These are phyloP conservation scores for Ambrosia artemisiifolia DNA, from an alignment of 129 eudicot genomes.

Conservation along the genomic window DNA sequence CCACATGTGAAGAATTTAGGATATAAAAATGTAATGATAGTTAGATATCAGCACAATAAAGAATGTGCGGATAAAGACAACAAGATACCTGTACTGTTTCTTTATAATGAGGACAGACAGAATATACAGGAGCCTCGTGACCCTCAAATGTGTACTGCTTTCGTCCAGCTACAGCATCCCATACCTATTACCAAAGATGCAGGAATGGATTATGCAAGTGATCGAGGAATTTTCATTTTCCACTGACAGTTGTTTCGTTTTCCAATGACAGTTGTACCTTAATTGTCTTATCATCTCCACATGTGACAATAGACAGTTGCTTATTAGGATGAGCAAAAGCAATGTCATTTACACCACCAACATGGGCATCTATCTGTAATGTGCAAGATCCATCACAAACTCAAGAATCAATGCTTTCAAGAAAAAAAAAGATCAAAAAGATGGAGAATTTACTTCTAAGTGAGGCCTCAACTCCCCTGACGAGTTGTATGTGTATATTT, in stretches of 20 bases:
- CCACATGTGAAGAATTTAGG: not conserved
- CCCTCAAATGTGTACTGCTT: constrained; percentile 75
- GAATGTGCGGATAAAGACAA: not conserved
- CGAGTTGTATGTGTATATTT: constrained; percentile 66
- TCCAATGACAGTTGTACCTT: constrained; percentile 43
- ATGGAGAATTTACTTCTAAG: constrained; percentile 54
- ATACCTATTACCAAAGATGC: constrained; percentile 48
- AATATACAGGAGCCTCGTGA: constrained; percentile 90
- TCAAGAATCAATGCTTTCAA: not conserved
- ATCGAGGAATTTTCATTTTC: not conserved
- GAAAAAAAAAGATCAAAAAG: not conserved
- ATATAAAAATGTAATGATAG: not conserved
- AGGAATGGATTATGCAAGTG: constrained; percentile 2
- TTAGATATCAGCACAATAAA: not conserved
- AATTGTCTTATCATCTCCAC: constrained; percentile 88
- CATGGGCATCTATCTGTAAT: constrained; percentile 78
- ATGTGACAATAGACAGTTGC: constrained; percentile 69
- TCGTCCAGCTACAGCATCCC: constrained; percentile 86
- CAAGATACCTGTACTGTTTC: constrained; percentile 61
- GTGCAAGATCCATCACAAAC: constrained; percentile 17
- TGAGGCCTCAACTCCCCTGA: constrained; percentile 68
- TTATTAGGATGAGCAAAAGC: constrained; percentile 83
- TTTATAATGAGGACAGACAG: constrained; percentile 79
- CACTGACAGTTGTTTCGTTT: not conserved
- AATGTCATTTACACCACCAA: constrained; percentile 79